These are phyloP conservation scores for Musa acuminata DNA, from an alignment of 176 grass and related monocot species.

Conservation along the genomic window DNA sequence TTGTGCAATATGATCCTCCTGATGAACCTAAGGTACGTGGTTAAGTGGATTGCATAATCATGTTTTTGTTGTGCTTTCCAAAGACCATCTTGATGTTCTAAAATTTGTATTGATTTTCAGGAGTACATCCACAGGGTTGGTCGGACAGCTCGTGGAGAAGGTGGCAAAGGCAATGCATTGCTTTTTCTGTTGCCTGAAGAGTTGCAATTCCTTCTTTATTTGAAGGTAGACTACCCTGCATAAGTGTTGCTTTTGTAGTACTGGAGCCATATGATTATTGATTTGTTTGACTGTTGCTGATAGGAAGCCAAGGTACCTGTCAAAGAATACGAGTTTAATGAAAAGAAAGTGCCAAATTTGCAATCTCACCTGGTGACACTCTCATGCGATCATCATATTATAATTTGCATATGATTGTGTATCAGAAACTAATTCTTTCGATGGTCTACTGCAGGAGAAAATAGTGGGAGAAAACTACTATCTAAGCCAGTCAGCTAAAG, in stretches of 20 bases:
- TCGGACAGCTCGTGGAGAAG: slow-evolving; percentile 87
- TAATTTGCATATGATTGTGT: too few relatives aligned
- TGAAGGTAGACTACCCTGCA: slow-evolving; percentile 43
- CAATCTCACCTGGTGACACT: slow-evolving; percentile 67
- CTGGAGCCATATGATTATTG: background rate
- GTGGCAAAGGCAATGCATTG: slow-evolving; percentile 70
- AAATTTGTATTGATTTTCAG: slow-evolving; percentile 31
- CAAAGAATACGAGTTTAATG: slow-evolving; percentile 65
- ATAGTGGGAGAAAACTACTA: slow-evolving; percentile 79
- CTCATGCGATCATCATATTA: background rate
- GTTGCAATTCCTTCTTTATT: slow-evolving; percentile 67
- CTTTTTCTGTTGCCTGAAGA: slow-evolving; percentile 88
- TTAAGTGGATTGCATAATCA: background rate
- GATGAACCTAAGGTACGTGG: slow-evolving; percentile 83
- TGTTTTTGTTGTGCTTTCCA: slow-evolving; percentile 6
- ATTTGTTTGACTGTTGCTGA: slow-evolving; percentile 2
- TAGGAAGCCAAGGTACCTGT: slow-evolving; percentile 83
- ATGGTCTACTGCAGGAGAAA: slow-evolving; percentile 55
- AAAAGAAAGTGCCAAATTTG: slow-evolving; percentile 76
- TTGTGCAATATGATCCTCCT: slow-evolving; percentile 91
- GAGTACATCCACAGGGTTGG: slow-evolving; percentile 96
- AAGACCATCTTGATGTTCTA: background rate
- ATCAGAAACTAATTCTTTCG: background rate
- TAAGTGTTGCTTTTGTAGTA: too few relatives aligned
- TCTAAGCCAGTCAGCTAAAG: slow-evolving; percentile 83